phyloP scores from a whole-genome alignment of 768 basidiomycete species.

The Flagelloscypha sp. region DNA sequence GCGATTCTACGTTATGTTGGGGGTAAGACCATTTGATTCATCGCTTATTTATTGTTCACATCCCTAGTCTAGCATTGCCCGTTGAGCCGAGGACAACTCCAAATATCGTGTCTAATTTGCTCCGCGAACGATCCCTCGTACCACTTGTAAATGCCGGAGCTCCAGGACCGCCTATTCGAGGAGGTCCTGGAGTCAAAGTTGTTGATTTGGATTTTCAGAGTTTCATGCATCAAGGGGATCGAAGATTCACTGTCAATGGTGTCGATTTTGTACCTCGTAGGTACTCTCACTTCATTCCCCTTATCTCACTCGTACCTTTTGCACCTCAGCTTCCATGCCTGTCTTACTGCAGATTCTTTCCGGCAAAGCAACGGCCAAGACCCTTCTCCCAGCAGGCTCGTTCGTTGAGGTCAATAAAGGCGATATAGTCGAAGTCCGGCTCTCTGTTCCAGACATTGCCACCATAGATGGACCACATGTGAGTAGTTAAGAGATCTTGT shows the following conservation, averaged over 20 bases:
- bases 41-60: no score
- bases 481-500: constrained; percentile 11
- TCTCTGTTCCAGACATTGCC: constrained; percentile 21
- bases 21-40: no score
- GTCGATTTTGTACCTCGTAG: constrained; percentile 24
- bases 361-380: constrained; percentile 24
- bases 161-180: constrained; percentile 13
- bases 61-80: constrained; percentile 24
- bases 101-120: no score
- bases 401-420: constrained; percentile 39
- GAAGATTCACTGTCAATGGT: constrained; percentile 25
- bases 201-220: no score
- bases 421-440: constrained; percentile 36
- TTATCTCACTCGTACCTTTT: no score
- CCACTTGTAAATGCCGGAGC: constrained; percentile 11
- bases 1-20: constrained; percentile 34
- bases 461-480: constrained; percentile 30
- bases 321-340: constrained; percentile 26
- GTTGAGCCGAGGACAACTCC: no score
- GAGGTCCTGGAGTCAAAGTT: constrained; percentile 19
- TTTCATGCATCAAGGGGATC: no score
- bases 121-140: no score
- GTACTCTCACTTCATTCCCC: no score
- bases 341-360: constrained; percentile 40
- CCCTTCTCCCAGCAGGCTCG: constrained; percentile 29